Conservation (phyloP, 1,284 basidiomycete genomes). For the Macrocybe sp. region DNA sequence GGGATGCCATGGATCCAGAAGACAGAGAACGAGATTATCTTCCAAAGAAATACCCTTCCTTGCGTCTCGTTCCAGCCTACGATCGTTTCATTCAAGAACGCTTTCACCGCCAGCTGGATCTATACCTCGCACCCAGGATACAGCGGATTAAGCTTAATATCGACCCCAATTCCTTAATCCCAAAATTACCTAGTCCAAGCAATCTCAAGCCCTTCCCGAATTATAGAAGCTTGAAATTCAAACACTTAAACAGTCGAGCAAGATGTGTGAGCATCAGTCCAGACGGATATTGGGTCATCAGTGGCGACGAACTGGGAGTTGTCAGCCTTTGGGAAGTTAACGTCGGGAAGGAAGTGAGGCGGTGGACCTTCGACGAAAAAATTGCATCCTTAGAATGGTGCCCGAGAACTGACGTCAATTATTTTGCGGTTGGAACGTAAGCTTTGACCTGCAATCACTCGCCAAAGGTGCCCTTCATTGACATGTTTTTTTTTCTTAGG, state of each 20-base stretch:
- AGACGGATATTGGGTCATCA: slow-evolving; percentile 87
- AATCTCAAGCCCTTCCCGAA: slow-evolving; percentile 95
- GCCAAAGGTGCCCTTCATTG: not conserved
- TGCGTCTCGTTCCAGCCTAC: slow-evolving; percentile 92
- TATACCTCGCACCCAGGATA: slow-evolving; percentile 95
- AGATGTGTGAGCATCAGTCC: slow-evolving; percentile 82
- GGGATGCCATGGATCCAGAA: slow-evolving; percentile 84
- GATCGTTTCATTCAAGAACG: slow-evolving; percentile 91
- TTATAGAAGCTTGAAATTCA: slow-evolving; percentile 71
- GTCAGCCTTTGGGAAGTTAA: slow-evolving; percentile 94
- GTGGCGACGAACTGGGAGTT: slow-evolving; percentile 87
- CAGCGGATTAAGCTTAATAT: slow-evolving; percentile 86
- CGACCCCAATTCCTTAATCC: slow-evolving; percentile 88
- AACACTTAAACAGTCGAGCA: slow-evolving; percentile 68
- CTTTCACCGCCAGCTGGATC: slow-evolving; percentile 92
- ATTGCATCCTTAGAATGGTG: slow-evolving; percentile 93
- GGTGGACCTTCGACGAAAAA: slow-evolving; percentile 81
- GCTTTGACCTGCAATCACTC: slow-evolving; percentile 20
- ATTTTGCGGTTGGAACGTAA: slow-evolving; percentile 80
- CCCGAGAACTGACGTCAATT: slow-evolving; percentile 79
- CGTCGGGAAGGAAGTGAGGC: slow-evolving; percentile 86
- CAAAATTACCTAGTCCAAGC: slow-evolving; percentile 92
- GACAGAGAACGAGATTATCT: slow-evolving; percentile 91
- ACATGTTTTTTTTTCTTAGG: slow-evolving; percentile 31
- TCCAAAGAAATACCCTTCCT: slow-evolving; percentile 80